phyloP scores from a whole-genome alignment of 352 stramenopile species.

The Globisporangium cylindrosporum region DNA sequence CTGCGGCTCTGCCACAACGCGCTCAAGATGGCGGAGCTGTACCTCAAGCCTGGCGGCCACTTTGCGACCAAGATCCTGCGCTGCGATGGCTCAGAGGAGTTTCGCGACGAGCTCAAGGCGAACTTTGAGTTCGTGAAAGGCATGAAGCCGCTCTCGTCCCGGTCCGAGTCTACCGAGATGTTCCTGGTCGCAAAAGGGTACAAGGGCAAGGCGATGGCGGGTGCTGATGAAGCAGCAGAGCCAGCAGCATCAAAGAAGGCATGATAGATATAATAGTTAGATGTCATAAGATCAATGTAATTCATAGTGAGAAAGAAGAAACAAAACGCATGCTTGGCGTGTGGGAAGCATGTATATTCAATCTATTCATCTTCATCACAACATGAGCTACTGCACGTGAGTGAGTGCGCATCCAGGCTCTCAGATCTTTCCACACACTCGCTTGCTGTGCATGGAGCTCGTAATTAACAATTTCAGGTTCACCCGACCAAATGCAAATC shows the following conservation, averaged over 20 bases:
- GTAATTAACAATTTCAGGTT: constrained; percentile 4
- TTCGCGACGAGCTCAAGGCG: constrained; percentile 69
- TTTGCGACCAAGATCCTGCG: constrained; percentile 85
- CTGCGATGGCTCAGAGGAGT: constrained; percentile 72
- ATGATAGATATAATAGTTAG: not conserved
- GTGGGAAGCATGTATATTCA: constrained; percentile 20
- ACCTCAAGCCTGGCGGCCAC: constrained; percentile 67
- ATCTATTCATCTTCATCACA: constrained; percentile 17
- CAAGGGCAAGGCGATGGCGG: constrained; percentile 19
- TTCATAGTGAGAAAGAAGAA: not conserved
- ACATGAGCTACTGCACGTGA: not conserved
- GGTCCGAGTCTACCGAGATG: constrained; percentile 82
- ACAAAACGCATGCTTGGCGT: not conserved
- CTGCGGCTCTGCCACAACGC: constrained; percentile 85
- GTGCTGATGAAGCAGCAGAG: not conserved
- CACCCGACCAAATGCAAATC: constrained; percentile 3
- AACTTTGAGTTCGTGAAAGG: constrained; percentile 70
- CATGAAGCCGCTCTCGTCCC: constrained; percentile 78
- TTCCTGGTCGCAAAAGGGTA: constrained; percentile 81
- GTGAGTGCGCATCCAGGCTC: not conserved
- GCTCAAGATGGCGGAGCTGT: constrained; percentile 81
- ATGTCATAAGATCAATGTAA: not conserved
- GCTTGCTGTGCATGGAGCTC: not conserved
- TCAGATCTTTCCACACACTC: not conserved
- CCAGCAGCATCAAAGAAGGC: not conserved